Evolutionary conservation across 305 asterid genomes (phyloP), one percentile per base, ranked within the genome.

Genomic region (Fraxinus nigra): DNA sequence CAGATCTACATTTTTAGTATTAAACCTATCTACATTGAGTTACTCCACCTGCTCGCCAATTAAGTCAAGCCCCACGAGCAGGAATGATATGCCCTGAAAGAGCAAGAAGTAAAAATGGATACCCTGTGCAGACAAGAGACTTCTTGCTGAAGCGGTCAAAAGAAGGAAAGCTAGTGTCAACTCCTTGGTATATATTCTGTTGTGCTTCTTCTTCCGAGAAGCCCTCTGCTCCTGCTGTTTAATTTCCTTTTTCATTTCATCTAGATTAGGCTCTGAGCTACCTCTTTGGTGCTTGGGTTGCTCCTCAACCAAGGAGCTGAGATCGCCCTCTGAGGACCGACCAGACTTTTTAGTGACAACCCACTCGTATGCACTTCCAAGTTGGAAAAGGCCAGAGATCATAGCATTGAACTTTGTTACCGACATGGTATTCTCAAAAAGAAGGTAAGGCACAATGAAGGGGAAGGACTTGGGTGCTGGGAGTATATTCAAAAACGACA

Each of bases 331-430:
- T 0, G 98, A 94, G 0, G 98, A 94, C 0, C 91, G 87, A 1
- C 97, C 98, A 0, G 97, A 91, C 86, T 94, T 94, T 88, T 93
- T 92, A 8, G 97, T 91, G 33, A 90, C 97, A 1, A 93, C 93
- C 98, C 98, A 94, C 79, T 94, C 98, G 7, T 94, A 94, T 7
- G 98, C 97, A 75, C 93, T 93, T 80, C 98, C 98, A 3, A 94
- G 94, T 70, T 93, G 97, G 89, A 94, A 94, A 40, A 94, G 97
- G 14, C 98, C 98, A 0, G 98, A 94, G 43, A 94, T 81, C 98
- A 94, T 94, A 82, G 98, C 98, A 11, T 90, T 93, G 90, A 94
- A 94, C 82, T 94, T 94, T 74, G 98, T 94, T 13, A 94, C 98
- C 0, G 98, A 94, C 98, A 94, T 94, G 11, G 98, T 94, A 90